A percentile compares a stretch with the other conserved stretches of the same genome.
Evolutionary conservation across 805 yeast species (phyloP).

Genomic region (Jamesozyma gamospora): DNA sequence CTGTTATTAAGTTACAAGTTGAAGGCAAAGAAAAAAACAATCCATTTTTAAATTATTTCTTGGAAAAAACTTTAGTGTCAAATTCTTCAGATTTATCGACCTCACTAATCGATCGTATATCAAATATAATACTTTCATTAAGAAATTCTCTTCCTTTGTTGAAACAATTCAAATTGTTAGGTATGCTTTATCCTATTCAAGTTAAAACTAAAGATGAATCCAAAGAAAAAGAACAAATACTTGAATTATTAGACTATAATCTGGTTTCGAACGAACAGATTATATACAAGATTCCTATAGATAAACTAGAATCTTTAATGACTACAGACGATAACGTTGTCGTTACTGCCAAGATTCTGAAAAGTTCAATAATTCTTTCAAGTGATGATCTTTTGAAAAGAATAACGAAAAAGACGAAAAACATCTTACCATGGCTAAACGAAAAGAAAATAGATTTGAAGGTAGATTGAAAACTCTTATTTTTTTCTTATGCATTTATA

Average conservation of each 20-base stretch:
- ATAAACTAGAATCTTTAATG: constrained; percentile 1
- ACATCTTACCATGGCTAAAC: constrained; percentile 14
- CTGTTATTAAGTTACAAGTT: not conserved
- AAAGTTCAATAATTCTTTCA: constrained; percentile 3
- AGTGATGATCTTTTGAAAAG: constrained; percentile 4
- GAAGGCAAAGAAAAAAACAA: not conserved
- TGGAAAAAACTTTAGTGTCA: not conserved
- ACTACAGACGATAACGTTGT: not conserved
- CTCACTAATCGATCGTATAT: not conserved
- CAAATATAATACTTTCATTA: not conserved
- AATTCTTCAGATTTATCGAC: not conserved
- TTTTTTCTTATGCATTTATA: no score
- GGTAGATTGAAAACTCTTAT: no score
- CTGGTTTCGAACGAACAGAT: constrained; percentile 7
- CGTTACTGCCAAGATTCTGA: constrained; percentile 4
- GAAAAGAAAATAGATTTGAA: constrained; percentile 4
- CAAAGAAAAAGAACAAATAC: not conserved
- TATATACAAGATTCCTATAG: constrained; percentile 7
- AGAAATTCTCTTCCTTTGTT: constrained; percentile 7
- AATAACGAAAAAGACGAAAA: constrained; percentile 8
- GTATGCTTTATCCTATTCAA: constrained; percentile 11
- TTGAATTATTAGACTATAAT: constrained; percentile 13
- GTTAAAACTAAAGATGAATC: not conserved
- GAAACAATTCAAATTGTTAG: constrained; percentile 9
- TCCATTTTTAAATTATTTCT: not conserved